These are phyloP conservation scores for Glarea lozoyensis DNA, from an alignment of 495 filamentous ascomycete species.

Conservation along the genomic window DNA sequence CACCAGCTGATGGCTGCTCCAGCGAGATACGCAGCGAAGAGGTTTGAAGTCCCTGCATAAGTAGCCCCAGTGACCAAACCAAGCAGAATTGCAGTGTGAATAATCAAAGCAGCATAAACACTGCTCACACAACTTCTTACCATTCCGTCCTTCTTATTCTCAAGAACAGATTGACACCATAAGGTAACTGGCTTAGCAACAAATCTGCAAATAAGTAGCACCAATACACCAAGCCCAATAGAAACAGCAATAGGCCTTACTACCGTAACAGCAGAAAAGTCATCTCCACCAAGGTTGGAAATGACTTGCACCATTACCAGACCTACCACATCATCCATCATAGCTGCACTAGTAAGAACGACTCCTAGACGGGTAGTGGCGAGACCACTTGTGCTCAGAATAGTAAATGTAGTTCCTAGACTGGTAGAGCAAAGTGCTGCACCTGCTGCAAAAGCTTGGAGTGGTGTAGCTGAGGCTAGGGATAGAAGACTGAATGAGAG, in stretches of 20 bases:
- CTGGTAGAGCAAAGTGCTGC: slow-evolving; percentile 70
- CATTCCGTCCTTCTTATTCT: neutral
- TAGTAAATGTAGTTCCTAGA: slow-evolving; percentile 70
- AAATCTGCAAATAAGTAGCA: slow-evolving; percentile 13
- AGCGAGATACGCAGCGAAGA: slow-evolving; percentile 64
- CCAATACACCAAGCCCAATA: slow-evolving; percentile 19
- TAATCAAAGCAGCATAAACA: slow-evolving; percentile 8
- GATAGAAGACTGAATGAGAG: slow-evolving; percentile 52
- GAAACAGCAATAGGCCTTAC: slow-evolving; percentile 23
- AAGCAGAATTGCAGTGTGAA: slow-evolving; percentile 32
- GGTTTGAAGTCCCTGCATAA: slow-evolving; percentile 57
- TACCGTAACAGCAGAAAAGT: slow-evolving; percentile 14
- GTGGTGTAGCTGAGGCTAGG: slow-evolving; percentile 17
- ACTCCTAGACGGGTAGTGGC: slow-evolving; percentile 54
- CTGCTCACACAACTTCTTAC: neutral
- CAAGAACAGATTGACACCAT: too few relatives aligned
- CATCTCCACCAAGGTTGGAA: slow-evolving; percentile 31
- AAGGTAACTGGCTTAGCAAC: slow-evolving; percentile 8
- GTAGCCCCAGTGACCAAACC: slow-evolving; percentile 45
- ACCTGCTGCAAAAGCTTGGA: slow-evolving; percentile 59
- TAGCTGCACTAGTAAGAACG: slow-evolving; percentile 62
- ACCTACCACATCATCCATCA: slow-evolving; percentile 78
- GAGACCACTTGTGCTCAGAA: slow-evolving; percentile 44
- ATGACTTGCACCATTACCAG: slow-evolving; percentile 65
- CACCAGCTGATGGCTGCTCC: slow-evolving; percentile 52